phyloP scores from a whole-genome alignment of 495 filamentous ascomycete genomes.

The Margaritispora aquatica region DNA sequence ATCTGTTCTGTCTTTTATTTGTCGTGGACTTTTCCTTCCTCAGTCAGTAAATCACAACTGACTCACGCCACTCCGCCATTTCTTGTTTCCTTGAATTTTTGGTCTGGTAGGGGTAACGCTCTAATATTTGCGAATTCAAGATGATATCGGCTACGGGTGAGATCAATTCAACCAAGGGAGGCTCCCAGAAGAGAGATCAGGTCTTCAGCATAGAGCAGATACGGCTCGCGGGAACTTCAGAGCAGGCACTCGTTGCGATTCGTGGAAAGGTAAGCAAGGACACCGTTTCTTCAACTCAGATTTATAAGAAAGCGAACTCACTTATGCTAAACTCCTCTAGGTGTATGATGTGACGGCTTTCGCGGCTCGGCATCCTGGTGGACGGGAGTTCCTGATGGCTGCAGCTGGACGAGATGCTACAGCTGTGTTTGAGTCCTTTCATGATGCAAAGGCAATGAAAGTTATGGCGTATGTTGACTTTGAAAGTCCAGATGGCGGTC shows the following conservation, averaged over 20 bases:
- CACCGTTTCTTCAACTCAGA: too few species aligned
- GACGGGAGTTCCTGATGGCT: background rate
- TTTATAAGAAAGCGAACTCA: too few species aligned
- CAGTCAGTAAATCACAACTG: too few species aligned
- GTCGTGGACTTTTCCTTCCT: background rate
- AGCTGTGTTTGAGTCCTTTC: background rate
- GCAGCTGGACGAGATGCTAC: slow-evolving; percentile 5
- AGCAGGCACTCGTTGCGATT: background rate
- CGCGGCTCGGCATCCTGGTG: background rate
- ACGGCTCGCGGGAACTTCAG: background rate
- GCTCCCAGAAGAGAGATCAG: background rate
- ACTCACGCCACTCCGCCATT: too few species aligned
- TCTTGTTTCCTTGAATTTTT: background rate
- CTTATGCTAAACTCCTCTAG: background rate
- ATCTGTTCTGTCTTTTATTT: background rate
- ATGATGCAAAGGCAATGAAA: background rate
- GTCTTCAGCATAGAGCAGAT: background rate
- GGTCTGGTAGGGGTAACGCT: background rate
- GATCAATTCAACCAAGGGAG: background rate
- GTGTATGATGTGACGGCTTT: slow-evolving; percentile 1
- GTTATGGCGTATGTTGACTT: background rate
- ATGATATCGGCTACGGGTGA: background rate
- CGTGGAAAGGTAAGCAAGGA: background rate
- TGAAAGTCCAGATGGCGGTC: background rate
- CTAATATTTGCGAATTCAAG: background rate